Evolutionary conservation across 768 basidiomycete species (phyloP), one percentile per base, ranked within the genome.

Genomic region (Auriscalpium microsporum): DNA sequence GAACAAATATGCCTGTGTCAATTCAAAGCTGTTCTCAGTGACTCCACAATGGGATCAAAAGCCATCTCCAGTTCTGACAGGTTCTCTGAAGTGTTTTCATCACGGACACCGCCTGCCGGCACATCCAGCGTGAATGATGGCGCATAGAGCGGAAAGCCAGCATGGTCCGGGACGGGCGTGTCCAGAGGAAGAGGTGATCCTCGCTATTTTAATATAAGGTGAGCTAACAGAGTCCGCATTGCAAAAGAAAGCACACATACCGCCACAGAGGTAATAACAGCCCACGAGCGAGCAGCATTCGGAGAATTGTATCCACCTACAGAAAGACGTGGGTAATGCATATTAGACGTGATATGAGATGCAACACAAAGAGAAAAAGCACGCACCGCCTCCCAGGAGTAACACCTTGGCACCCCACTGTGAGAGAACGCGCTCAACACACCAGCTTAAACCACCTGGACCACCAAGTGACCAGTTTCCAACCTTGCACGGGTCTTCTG

Each of bases 201-300:
- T 23, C 80, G 69, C 88, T 92, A 52, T 33, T 46, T 48, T 14
- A 52, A 35, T 19, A 23, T 34, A 40, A 52, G 1, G 19, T 51
- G 19, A 50, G 58, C 42, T 57, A 44, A 45, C 11, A 21, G 17
- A 17, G n/a, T 9, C 38, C 14, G 48, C 52, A 6, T 23, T 35
- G 23, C 44, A 9, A 52, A 36, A 53, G 50, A 40, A 47, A 1
- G 42, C 47, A n/a, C 33, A 72, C 86, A 58, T 61, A 92, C 89
- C 33, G 81, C 80, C 4, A 89, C 70, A 0, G 86, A 85, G 1
- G 93, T 95, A 16, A 94, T 70, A 63, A 83, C 83, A 1, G 90
- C 75, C 91, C 92, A 96, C 0, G 90, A 89, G 11, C 93, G 79
- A 0, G 94, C 93, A 1, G 84, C 84, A 61, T 94, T 94, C 1